phyloP scores from a whole-genome alignment of 805 yeast genomes.

The Candida ipomoeae region DNA sequence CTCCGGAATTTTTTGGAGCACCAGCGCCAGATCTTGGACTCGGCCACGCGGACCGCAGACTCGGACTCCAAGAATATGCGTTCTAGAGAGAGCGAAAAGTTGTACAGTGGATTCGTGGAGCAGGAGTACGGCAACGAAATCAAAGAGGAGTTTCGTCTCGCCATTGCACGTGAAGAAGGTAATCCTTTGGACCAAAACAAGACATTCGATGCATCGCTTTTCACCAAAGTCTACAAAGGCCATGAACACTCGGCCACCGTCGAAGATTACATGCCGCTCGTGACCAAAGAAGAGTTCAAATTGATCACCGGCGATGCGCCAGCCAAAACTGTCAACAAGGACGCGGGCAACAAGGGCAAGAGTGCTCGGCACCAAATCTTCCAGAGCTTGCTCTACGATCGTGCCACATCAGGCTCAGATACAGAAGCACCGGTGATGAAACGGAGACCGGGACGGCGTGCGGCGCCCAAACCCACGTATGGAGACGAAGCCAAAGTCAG shows the following conservation, averaged over 20 bases:
- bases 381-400: constrained; percentile 37
- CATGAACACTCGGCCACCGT: constrained; percentile 20
- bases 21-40: constrained; percentile 22
- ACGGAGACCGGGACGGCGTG: constrained; percentile 39
- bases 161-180: constrained; percentile 13
- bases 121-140: constrained; percentile 29
- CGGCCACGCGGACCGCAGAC: constrained; percentile 19
- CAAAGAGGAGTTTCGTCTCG: constrained; percentile 24
- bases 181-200: constrained; percentile 4
- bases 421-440: constrained; percentile 17
- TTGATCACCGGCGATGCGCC: constrained; percentile 39
- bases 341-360: constrained; percentile 15
- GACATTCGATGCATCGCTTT: constrained; percentile 10
- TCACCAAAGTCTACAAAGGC: constrained; percentile 10
- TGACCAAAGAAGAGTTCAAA: constrained; percentile 34
- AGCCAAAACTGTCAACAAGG: constrained; percentile 21
- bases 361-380: constrained; percentile 37
- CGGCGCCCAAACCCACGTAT: constrained; percentile 19
- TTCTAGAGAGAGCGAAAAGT: constrained; percentile 24
- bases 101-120: constrained; percentile 25
- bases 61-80: constrained; percentile 15
- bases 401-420: constrained; percentile 39
- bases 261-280: constrained; percentile 41
- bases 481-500: constrained; percentile 20
- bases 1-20: constrained; percentile 36